A percentile compares a stretch with the other conserved stretches of the same genome.
Conservation (phyloP, 2,329 filamentous ascomycete species). For the Dendryphion nanum region DNA sequence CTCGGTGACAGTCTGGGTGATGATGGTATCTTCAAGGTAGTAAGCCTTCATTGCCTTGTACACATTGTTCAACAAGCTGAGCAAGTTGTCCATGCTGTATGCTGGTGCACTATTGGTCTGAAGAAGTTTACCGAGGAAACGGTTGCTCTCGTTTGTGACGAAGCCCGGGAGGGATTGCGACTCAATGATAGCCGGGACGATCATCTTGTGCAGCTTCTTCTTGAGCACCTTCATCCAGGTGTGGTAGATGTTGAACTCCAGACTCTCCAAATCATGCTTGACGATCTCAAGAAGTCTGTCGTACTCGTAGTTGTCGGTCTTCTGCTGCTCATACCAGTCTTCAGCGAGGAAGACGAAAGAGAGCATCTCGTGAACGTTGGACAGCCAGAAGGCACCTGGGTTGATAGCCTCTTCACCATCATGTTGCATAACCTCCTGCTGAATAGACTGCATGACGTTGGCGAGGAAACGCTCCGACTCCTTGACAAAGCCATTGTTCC, state of each 20-base stretch:
- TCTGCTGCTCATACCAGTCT: conserved; percentile 99
- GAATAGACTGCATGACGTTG: conserved; percentile 99
- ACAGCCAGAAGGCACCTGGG: conserved; percentile 96
- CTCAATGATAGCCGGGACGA: conserved; percentile 98
- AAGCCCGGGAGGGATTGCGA: conserved; percentile 97
- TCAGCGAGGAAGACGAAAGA: conserved; percentile 99
- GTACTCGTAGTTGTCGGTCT: conserved; percentile 99
- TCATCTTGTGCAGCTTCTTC: conserved; percentile 99
- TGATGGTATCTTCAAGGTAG: conserved; percentile 93
- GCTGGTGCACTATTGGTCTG: conserved; percentile 86
- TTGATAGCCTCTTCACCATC: conserved; percentile 97
- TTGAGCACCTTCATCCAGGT: conserved; percentile 99
- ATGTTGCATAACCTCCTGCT: conserved; percentile 99
- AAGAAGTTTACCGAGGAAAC: conserved; percentile 95
- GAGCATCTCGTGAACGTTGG: conserved; percentile 99
- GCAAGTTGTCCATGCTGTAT: conserved; percentile 99
- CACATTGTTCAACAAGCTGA: conserved; percentile 93
- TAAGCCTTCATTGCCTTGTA: conserved; percentile 99
- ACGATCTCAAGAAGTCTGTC: conserved; percentile 96
- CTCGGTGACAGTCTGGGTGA: conserved; percentile 93
- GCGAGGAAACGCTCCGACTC: conserved; percentile 98
- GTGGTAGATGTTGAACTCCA: conserved; percentile 99
- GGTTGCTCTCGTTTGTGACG: conserved; percentile 96
- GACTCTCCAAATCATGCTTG: conserved; percentile 95
- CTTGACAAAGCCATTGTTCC: conserved; percentile 99